Conservation (phyloP, 129 eudicot species). For the Tagetes patula region DNA sequence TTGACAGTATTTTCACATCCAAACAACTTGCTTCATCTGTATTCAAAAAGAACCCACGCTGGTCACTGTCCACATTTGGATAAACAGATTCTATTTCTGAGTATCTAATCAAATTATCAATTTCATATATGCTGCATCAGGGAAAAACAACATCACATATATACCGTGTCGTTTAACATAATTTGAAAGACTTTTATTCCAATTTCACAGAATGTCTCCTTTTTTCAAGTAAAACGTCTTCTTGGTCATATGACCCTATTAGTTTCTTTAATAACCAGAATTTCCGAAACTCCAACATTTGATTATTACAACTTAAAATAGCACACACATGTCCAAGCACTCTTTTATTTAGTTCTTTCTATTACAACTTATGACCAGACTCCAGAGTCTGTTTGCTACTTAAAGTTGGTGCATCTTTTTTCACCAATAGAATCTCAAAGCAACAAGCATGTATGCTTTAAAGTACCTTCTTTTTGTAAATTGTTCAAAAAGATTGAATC, state of each 20-base stretch:
- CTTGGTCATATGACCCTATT: no score
- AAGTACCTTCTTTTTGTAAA: slow-evolving; percentile 40
- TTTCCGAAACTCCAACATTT: neutral
- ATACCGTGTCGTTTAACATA: neutral
- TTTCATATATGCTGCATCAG: slow-evolving; percentile 3
- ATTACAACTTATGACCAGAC: neutral
- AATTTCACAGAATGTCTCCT: no score
- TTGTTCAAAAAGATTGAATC: slow-evolving; percentile 48
- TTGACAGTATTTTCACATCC: slow-evolving; percentile 64
- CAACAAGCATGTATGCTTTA: slow-evolving; percentile 30
- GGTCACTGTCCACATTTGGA: slow-evolving; percentile 13
- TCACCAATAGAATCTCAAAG: slow-evolving; percentile 10
- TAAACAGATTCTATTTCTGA: neutral
- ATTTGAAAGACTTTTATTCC: no score
- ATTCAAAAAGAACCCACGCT: slow-evolving; percentile 17
- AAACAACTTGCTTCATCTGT: slow-evolving; percentile 55
- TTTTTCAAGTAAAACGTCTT: no score
- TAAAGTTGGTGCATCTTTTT: slow-evolving; percentile 19
- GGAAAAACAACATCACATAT: neutral
- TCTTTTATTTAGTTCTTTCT: neutral
- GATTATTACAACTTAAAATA: neutral
- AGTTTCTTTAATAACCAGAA: neutral
- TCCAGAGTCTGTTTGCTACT: neutral
- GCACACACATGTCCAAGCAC: neutral
- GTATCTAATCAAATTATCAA: neutral